Conservation (phyloP, 2,329 filamentous ascomycete genomes). For the Colletotrichum endophyticum region DNA sequence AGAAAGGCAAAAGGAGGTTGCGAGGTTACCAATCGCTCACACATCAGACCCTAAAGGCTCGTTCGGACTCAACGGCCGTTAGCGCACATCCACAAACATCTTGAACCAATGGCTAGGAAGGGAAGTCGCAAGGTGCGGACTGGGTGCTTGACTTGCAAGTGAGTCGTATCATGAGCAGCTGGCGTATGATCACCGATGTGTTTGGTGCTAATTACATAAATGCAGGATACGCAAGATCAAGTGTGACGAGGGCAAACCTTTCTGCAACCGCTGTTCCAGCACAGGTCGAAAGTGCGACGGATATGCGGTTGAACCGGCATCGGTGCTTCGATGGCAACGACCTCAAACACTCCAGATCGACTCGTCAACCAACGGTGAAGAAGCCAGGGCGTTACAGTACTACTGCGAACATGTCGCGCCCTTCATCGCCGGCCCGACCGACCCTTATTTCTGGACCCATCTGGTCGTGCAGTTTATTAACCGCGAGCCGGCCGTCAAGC, state of each 20-base stretch:
- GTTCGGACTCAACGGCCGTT: not conserved
- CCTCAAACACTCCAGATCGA: not conserved
- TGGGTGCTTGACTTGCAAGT: conserved; percentile 62
- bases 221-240: conserved; percentile 59
- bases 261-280: conserved; percentile 56
- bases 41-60: not conserved
- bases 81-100: not conserved
- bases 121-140: conserved; percentile 43
- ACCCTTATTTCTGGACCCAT: conserved; percentile 18
- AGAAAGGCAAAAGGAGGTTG: not conserved
- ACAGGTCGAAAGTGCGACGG: conserved; percentile 63
- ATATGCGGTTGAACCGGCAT: conserved; percentile 34
- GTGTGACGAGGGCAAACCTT: conserved; percentile 60
- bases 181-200: not conserved
- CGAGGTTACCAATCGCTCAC: not conserved
- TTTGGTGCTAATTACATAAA: not conserved
- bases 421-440: not conserved
- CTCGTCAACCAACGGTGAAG: not conserved
- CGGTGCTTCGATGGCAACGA: not conserved
- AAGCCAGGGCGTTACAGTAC: not conserved
- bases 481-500: not conserved
- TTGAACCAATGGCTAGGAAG: conserved; percentile 2
- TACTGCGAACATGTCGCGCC: conserved; percentile 4
- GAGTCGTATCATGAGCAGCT: not conserved
- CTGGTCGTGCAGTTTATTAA: conserved; percentile 12